These are phyloP conservation scores for Talaromyces atroroseus DNA, from an alignment of 2,329 filamentous ascomycete species.

Conservation along the genomic window DNA sequence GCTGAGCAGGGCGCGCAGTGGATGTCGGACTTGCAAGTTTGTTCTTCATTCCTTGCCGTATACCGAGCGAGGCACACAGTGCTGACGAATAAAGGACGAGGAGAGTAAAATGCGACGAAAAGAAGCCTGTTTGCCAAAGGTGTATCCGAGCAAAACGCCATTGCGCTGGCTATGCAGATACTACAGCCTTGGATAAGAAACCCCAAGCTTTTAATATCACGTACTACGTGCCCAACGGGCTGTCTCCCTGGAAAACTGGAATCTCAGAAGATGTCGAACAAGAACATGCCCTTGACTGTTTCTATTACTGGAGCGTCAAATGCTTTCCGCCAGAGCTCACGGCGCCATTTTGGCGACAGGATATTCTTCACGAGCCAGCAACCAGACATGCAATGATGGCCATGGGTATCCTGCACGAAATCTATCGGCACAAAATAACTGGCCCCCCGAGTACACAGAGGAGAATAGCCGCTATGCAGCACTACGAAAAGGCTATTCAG, in stretches of 20 bases:
- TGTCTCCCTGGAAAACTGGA: neutral
- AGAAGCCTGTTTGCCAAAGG: conserved; percentile 7
- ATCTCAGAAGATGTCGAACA: neutral
- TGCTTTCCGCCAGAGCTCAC: conserved; percentile 8
- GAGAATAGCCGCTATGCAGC: conserved; percentile 5
- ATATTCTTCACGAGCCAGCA: conserved; percentile 9
- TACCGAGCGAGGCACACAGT: neutral
- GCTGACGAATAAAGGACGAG: neutral
- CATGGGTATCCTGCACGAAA: conserved; percentile 8
- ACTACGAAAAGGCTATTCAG: conserved; percentile 6
- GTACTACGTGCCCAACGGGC: conserved; percentile 3
- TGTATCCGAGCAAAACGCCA: conserved; percentile 5
- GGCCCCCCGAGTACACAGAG: neutral
- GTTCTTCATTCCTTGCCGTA: neutral
- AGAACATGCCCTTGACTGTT: conserved; percentile 8
- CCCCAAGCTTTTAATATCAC: conserved; percentile 5
- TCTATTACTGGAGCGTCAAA: conserved; percentile 6
- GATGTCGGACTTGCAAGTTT: conserved; percentile 11
- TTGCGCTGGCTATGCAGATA: conserved; percentile 4
- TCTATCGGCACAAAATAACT: conserved; percentile 5
- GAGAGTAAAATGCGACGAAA: conserved; percentile 11
- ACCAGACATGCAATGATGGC: conserved; percentile 10
- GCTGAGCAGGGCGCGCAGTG: conserved; percentile 5
- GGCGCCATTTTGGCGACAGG: neutral
- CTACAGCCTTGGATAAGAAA: neutral